These are phyloP conservation scores for Clathrospora elynae DNA, from an alignment of 2,329 filamentous ascomycete genomes.

Conservation along the genomic window DNA sequence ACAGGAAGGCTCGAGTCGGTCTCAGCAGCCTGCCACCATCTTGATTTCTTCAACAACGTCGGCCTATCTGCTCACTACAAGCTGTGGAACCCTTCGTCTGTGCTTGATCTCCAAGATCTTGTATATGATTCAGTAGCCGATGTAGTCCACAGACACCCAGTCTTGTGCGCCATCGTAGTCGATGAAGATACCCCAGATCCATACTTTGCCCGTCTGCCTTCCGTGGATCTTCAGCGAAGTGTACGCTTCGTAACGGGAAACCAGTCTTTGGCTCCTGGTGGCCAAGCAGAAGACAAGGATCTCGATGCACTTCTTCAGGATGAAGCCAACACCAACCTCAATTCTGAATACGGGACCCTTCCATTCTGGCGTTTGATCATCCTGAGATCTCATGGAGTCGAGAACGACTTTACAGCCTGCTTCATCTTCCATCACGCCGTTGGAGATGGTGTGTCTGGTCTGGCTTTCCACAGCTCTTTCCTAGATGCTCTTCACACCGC, in stretches of 20 bases:
- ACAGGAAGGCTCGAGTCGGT: slow-evolving; percentile 50
- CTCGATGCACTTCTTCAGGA: slow-evolving; percentile 48
- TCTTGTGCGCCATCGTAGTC: not conserved
- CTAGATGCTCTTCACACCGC: slow-evolving; percentile 37
- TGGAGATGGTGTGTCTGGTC: slow-evolving; percentile 52
- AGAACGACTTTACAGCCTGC: slow-evolving; percentile 46
- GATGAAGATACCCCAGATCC: not conserved
- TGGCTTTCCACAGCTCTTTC: slow-evolving; percentile 52
- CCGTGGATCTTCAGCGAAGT: not conserved
- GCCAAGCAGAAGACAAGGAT: slow-evolving; percentile 21
- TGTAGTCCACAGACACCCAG: not conserved
- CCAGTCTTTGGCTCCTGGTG: not conserved
- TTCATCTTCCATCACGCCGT: slow-evolving; percentile 55
- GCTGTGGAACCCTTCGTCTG: too few species aligned
- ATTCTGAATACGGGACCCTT: slow-evolving; percentile 24
- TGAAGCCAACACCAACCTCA: slow-evolving; percentile 50
- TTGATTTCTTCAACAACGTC: slow-evolving; percentile 52
- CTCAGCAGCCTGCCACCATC: slow-evolving; percentile 49
- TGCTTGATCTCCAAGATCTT: slow-evolving; percentile 25
- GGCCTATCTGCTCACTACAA: slow-evolving; percentile 43
- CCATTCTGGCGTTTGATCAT: slow-evolving; percentile 53
- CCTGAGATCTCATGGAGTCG: slow-evolving; percentile 22
- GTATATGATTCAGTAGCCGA: not conserved
- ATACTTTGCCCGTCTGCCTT: not conserved
- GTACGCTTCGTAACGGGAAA: not conserved